phyloP scores from a whole-genome alignment of 2,329 filamentous ascomycete species.

The Pseudopyricularia javanii region DNA sequence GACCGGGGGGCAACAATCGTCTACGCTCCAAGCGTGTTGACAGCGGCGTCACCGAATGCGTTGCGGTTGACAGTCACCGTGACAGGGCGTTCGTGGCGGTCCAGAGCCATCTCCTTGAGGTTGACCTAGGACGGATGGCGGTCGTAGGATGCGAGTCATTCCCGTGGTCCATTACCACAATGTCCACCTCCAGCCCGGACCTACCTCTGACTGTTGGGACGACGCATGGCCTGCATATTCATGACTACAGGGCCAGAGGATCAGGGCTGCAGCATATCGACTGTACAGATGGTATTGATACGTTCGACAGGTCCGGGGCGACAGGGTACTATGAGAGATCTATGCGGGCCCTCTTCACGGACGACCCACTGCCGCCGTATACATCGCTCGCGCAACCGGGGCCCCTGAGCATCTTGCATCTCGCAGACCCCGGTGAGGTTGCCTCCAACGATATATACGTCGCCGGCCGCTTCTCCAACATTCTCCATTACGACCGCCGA shows the following conservation, averaged over 20 bases:
- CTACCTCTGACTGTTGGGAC: constrained; percentile 77
- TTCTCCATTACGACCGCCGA: constrained; percentile 79
- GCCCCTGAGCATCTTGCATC: constrained; percentile 70
- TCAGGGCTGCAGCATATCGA: constrained; percentile 15
- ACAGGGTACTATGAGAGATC: constrained; percentile 17
- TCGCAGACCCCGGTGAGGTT: constrained; percentile 42
- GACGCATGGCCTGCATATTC: constrained; percentile 66
- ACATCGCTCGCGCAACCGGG: constrained; percentile 69
- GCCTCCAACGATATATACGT: constrained; percentile 69
- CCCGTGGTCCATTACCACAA: constrained; percentile 70
- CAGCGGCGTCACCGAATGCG: constrained; percentile 64
- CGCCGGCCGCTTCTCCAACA: constrained; percentile 76
- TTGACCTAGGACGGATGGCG: constrained; percentile 65
- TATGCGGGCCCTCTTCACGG: constrained; percentile 31
- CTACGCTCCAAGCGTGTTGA: constrained; percentile 53
- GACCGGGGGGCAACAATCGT: constrained; percentile 28
- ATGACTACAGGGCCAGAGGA: constrained; percentile 53
- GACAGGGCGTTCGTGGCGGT: constrained; percentile 70
- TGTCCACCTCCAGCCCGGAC: constrained; percentile 56
- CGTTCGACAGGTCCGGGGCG: constrained; percentile 12
- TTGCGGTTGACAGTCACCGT: constrained; percentile 60
- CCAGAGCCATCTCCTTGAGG: constrained; percentile 63
- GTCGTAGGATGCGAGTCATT: constrained; percentile 60
- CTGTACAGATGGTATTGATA: constrained; percentile 22
- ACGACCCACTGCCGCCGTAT: constrained; percentile 43